Evolutionary conservation across 1,139 yeast genomes (phyloP).

Genomic region (Taphrina betulina): DNA sequence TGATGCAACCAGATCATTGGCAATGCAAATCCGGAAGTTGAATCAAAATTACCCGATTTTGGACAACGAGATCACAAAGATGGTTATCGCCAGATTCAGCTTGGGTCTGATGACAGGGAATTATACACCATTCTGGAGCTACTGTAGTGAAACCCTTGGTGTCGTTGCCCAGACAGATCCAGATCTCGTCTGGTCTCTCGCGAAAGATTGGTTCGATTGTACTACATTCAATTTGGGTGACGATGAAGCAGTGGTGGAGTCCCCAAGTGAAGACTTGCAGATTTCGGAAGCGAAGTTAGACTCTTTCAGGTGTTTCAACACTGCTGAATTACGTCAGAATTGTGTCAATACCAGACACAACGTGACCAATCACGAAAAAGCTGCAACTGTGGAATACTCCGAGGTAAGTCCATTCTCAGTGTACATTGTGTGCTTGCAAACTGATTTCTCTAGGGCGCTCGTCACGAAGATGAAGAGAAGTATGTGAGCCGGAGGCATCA

Average conservation of each 20-base stretch:
- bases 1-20: slow-evolving; percentile 71
- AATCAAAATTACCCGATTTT: slow-evolving; percentile 51
- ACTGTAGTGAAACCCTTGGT: slow-evolving; percentile 35
- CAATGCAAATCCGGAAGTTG: slow-evolving; percentile 65
- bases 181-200: slow-evolving; percentile 57
- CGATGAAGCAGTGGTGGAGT: slow-evolving; percentile 23
- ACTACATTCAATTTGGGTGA: slow-evolving; percentile 13
- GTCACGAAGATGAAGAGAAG: slow-evolving; percentile 29
- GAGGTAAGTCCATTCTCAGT: no score
- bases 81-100: slow-evolving; percentile 53
- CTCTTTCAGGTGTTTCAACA: slow-evolving; percentile 26
- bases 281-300: slow-evolving; percentile 14
- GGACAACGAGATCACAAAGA: slow-evolving; percentile 42
- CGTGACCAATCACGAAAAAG: no score
- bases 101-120: slow-evolving; percentile 54
- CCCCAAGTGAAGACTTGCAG: neutral
- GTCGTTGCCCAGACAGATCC: slow-evolving; percentile 29
- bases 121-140: slow-evolving; percentile 61
- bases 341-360: slow-evolving; percentile 1
- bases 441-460: neutral
- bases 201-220: slow-evolving; percentile 39
- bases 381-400: no score
- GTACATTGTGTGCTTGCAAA: no score
- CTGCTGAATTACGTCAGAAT: slow-evolving; percentile 23
- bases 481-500: slow-evolving; percentile 52